Percentiles rank a stretch among this genome's conserved stretches.
These are phyloP conservation scores for Dinochytrium kinnereticum DNA, from an alignment of 371 early-diverging fungal genomes.

Conservation along the genomic window DNA sequence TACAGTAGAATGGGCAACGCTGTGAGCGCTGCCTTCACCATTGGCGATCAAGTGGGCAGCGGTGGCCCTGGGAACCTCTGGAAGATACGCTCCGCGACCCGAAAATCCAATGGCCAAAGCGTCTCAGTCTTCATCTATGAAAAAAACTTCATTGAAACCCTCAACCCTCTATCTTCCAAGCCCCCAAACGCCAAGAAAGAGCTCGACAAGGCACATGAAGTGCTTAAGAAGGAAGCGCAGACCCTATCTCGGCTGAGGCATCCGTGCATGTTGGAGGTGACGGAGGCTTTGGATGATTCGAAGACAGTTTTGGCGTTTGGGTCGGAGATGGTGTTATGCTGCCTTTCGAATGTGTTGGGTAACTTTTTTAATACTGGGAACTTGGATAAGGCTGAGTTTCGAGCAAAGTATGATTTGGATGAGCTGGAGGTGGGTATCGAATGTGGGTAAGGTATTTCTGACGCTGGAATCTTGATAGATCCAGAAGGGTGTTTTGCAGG, in stretches of 20 bases:
- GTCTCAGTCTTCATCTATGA: slow-evolving; percentile 67
- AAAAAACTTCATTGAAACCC: slow-evolving; percentile 69
- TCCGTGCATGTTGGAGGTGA: slow-evolving; percentile 80
- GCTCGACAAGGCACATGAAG: slow-evolving; percentile 62
- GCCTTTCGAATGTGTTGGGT: slow-evolving; percentile 69
- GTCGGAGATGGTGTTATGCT: slow-evolving; percentile 75
- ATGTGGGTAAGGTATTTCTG: not conserved
- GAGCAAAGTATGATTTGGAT: slow-evolving; percentile 67
- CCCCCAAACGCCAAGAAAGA: slow-evolving; percentile 44
- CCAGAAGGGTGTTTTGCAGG: slow-evolving; percentile 83
- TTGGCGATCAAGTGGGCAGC: slow-evolving; percentile 30
- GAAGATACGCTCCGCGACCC: slow-evolving; percentile 68
- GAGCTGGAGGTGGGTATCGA: slow-evolving; percentile 70
- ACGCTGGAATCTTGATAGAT: slow-evolving; percentile 39
- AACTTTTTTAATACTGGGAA: slow-evolving; percentile 57
- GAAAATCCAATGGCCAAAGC: slow-evolving; percentile 65
- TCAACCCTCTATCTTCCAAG: slow-evolving; percentile 56
- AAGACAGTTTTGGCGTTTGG: slow-evolving; percentile 70
- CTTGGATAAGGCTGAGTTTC: slow-evolving; percentile 32
- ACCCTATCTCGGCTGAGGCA: slow-evolving; percentile 78
- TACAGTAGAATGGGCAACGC: slow-evolving; percentile 30
- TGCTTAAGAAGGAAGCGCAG: slow-evolving; percentile 68
- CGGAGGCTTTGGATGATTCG: slow-evolving; percentile 81
- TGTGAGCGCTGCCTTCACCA: slow-evolving; percentile 14
- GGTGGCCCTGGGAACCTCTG: slow-evolving; percentile 50